Evolutionary conservation across 805 yeast genomes (phyloP), one percentile per base, ranked within the genome.

Genomic region (Lipomyces starkeyi): DNA sequence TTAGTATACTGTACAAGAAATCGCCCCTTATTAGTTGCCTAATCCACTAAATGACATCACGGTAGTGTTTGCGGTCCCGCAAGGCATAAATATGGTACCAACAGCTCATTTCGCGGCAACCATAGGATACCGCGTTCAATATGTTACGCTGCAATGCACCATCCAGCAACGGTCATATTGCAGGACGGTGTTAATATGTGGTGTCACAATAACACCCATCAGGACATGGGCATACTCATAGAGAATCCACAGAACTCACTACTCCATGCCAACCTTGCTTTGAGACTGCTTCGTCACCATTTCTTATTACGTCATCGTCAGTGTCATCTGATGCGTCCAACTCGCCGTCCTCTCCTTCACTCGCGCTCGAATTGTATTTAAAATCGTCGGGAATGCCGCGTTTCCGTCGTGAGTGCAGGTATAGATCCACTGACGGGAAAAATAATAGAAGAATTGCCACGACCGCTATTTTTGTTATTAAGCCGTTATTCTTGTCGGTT

Each of bases 351-450:
- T 43, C 60, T 25, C 61, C 63, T 11, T 65, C 65, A 9, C 58
- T 62, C 57, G 34, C 64, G 53, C 68, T 65, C 32, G 65, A 62
- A 22, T 40, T 37, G 40, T 52, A 58, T 35, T 25, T 61, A 63
- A 49, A 65, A 40, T 61, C 60, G 27, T 65, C 68, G 6, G 68
- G 68, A 25, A 65, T 65, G 32, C 68, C 68, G 11, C 65, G 35
- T 20, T 52, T 58, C 20, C 68, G 56, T 3, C 68, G 59, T 20
- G 68, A 35, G 52, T 62, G 53, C 17, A 62, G 27, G 53, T 65
- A 65, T 14, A 61, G 37, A 40, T 65, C 68, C 25, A 65, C 68
- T 11, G 68, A 65, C 8, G 68, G 65, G 17, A 65, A 58, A 58
- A 65, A 65, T 27, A 58, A 34, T 6, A 54, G 43, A 17, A 65